Percentiles rank a stretch among this genome's conserved stretches.
phyloP scores from a whole-genome alignment of 2,329 filamentous ascomycete species.

The Ustulina deusta region DNA sequence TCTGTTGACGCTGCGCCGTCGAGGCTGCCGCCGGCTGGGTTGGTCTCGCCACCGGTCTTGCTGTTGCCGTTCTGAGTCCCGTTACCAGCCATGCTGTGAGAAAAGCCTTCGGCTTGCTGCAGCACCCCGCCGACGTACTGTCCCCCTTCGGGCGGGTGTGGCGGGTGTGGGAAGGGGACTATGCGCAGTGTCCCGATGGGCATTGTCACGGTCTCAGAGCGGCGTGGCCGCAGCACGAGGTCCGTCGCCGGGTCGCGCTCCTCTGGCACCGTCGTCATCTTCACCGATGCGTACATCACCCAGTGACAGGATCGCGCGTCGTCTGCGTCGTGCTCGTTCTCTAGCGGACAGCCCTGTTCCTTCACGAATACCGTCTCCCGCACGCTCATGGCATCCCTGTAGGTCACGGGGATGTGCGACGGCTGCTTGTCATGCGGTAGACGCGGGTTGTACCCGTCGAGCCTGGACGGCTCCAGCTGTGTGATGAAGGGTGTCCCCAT shows the following conservation, averaged over 20 bases:
- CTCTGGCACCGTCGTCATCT: conserved; percentile 56
- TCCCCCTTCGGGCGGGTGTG: conserved; percentile 68
- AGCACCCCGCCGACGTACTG: conserved; percentile 61
- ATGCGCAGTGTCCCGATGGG: conserved; percentile 83
- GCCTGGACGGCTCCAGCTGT: conserved; percentile 61
- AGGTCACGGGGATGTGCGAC: conserved; percentile 62
- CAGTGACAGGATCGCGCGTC: conserved; percentile 86
- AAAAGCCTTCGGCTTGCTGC: conserved; percentile 37
- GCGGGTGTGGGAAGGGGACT: conserved; percentile 81
- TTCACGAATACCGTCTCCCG: conserved; percentile 70
- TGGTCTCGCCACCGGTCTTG: background rate
- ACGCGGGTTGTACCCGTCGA: conserved; percentile 61
- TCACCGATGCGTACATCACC: conserved; percentile 81
- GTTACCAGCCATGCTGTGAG: background rate
- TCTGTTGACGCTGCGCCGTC: background rate
- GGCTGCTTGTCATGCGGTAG: conserved; percentile 59
- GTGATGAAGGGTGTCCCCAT: conserved; percentile 66
- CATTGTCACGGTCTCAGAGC: conserved; percentile 58
- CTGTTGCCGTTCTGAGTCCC: background rate
- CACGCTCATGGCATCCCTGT: conserved; percentile 73
- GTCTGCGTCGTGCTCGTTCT: conserved; percentile 83
- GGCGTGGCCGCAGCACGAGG: conserved; percentile 56
- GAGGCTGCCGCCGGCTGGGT: background rate
- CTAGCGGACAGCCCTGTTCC: conserved; percentile 69
- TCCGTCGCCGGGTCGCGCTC: conserved; percentile 58